Base-by-base conservation (phyloP, 164 flowering plant species). In the Protea cynaroides region DNA sequence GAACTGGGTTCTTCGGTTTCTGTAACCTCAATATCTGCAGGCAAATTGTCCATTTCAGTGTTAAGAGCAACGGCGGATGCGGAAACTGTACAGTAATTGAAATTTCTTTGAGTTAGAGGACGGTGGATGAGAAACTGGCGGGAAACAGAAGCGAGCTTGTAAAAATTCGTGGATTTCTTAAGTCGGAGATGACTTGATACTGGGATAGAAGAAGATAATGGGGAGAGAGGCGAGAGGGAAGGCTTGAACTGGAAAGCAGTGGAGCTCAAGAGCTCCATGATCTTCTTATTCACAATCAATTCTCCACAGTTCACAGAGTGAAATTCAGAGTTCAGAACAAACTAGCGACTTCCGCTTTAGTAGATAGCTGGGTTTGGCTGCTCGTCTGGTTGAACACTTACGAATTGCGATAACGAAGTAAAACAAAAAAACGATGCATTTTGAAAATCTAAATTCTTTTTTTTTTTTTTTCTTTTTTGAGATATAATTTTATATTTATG, bases 1-100 rank as follows among this genome's bases (percentile, higher is more conserved):
- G 87, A 86, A 71, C 75, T 78, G 68, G 91, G 89, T 61, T 89
- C 90, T 55, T 59, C 64, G 29, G 77, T 77, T 74, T 83, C 88
- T 0, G 81, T 75, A 53, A 89, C 86, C 11, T 74, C 63, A 50
- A 92, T 22, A 51, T 86, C 89, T 10, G 87, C 92, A 1, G 91
- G 93, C 37, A 89, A 83, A 68, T 73, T 63, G 22, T 89, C 92
- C 25, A 38, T 54, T 21, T 75, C 75, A 5, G 65, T n/a, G 53
- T 52, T 63, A 23, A 63, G 29, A 53, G 69, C 73, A 24, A 68
- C 63, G 0, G 82, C 29, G 43, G 84, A 49, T 10, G 84, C 61
- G 11, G 75, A 66, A 69, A 67, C 70, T 3, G 56, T 25, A 9
- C 67, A 24, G 4, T 7, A 55, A 19, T 12, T 36, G 3, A 72